Percentiles rank a stretch among this genome's conserved stretches.
Evolutionary conservation across 768 basidiomycete genomes (phyloP).

Genomic region (Mycena indigotica): DNA sequence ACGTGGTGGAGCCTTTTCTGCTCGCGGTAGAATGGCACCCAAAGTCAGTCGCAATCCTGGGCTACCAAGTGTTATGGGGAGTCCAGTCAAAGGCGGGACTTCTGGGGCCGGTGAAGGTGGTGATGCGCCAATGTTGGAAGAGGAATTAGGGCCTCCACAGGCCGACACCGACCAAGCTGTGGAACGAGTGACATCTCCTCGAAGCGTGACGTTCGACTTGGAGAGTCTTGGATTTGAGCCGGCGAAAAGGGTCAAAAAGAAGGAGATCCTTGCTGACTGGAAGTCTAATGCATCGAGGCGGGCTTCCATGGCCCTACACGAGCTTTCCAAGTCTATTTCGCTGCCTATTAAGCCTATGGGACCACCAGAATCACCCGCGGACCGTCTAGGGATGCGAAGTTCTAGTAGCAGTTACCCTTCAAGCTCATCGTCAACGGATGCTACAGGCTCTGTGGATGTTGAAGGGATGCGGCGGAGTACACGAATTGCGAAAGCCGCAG

Average conservation of each 20-base stretch:
- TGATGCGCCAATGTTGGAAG: slow-evolving; percentile 20
- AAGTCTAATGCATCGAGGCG: slow-evolving; percentile 48
- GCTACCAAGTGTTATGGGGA: slow-evolving; percentile 46
- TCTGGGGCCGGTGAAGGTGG: slow-evolving; percentile 9
- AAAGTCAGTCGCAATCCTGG: slow-evolving; percentile 40
- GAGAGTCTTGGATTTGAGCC: slow-evolving; percentile 14
- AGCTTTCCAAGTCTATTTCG: slow-evolving; percentile 61
- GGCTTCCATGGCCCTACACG: slow-evolving; percentile 60
- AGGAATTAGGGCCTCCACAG: slow-evolving; percentile 21
- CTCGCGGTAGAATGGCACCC: slow-evolving; percentile 20
- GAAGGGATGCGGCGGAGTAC: slow-evolving; percentile 34
- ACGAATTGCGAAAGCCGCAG: slow-evolving; percentile 31
- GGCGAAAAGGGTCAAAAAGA: slow-evolving; percentile 38
- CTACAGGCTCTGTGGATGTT: slow-evolving; percentile 12
- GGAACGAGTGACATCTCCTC: slow-evolving; percentile 22
- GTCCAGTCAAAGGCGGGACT: slow-evolving; percentile 45
- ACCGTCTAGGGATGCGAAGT: slow-evolving; percentile 39
- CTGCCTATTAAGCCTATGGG: slow-evolving; percentile 49
- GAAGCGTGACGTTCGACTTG: slow-evolving; percentile 20
- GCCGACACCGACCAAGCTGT: slow-evolving; percentile 28
- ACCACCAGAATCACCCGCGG: slow-evolving; percentile 49
- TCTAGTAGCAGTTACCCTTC: slow-evolving; percentile 42
- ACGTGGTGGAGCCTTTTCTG: slow-evolving; percentile 24
- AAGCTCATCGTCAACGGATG: slow-evolving; percentile 26
- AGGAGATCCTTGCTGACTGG: slow-evolving; percentile 28